Evolutionary conservation across 352 stramenopile species (phyloP).

Genomic region (Phytophthora pseudosyringae): DNA sequence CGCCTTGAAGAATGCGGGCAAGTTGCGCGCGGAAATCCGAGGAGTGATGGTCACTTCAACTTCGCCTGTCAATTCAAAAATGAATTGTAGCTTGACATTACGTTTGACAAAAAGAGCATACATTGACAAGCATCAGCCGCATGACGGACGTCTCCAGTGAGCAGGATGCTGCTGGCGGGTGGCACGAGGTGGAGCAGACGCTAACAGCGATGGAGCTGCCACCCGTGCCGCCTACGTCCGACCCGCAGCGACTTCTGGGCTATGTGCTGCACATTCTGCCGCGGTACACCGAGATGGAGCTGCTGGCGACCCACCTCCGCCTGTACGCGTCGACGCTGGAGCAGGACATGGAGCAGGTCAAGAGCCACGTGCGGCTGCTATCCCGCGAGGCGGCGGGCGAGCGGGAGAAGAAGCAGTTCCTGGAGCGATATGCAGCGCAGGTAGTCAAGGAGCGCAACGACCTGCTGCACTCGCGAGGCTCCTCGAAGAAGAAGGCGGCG

Average conservation of each 20-base stretch:
- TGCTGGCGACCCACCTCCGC: slow-evolving; percentile 75
- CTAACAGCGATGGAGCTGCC: slow-evolving; percentile 60
- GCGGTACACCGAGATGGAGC: slow-evolving; percentile 86
- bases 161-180: slow-evolving; percentile 37
- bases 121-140: slow-evolving; percentile 3
- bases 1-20: slow-evolving; percentile 29
- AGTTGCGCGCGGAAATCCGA: slow-evolving; percentile 10
- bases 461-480: slow-evolving; percentile 63
- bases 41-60: slow-evolving; percentile 69
- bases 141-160: slow-evolving; percentile 23
- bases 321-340: slow-evolving; percentile 74
- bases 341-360: slow-evolving; percentile 81
- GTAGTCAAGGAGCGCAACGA: slow-evolving; percentile 90
- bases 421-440: slow-evolving; percentile 82
- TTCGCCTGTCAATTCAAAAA: slow-evolving; percentile 32
- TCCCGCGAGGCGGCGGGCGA: slow-evolving; percentile 56
- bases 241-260: slow-evolving; percentile 73
- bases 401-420: slow-evolving; percentile 80
- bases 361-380: slow-evolving; percentile 62
- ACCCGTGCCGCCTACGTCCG: slow-evolving; percentile 70
- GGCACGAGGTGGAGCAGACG: slow-evolving; percentile 65
- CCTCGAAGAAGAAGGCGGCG: slow-evolving; percentile 46
- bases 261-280: slow-evolving; percentile 82
- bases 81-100: slow-evolving; percentile 7
- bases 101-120: slow-evolving; percentile 1